These are phyloP conservation scores for Peniophora sp. DNA, from an alignment of 1,284 basidiomycete genomes.

Conservation along the genomic window DNA sequence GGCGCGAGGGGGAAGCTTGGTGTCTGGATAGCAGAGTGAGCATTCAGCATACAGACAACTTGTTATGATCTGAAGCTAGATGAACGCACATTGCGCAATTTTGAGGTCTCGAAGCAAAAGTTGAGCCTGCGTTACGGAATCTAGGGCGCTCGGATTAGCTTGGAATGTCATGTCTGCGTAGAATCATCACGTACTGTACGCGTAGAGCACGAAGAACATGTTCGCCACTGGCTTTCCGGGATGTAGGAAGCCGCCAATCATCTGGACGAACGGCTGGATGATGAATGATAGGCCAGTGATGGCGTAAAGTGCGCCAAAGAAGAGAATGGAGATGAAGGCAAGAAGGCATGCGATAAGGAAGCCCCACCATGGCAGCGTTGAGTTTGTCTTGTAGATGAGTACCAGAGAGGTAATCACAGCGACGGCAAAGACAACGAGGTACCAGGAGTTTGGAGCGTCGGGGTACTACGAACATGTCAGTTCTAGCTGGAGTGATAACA, in stretches of 20 bases:
- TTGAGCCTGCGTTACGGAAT: slow-evolving; percentile 31
- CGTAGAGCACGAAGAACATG: slow-evolving; percentile 48
- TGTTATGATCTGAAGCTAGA: slow-evolving; percentile 4
- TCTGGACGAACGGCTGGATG: slow-evolving; percentile 22
- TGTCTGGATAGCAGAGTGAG: slow-evolving; percentile 25
- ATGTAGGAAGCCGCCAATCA: slow-evolving; percentile 23
- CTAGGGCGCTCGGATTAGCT: slow-evolving; percentile 8
- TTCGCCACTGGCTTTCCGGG: slow-evolving; percentile 38
- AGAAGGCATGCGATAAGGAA: slow-evolving; percentile 23
- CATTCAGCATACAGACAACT: not conserved
- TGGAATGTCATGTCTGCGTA: not conserved
- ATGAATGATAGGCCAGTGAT: slow-evolving; percentile 35
- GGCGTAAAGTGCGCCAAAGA: slow-evolving; percentile 34
- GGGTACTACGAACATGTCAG: slow-evolving; percentile 5
- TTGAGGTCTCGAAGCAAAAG: slow-evolving; percentile 42
- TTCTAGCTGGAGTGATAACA: not conserved
- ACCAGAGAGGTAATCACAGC: slow-evolving; percentile 42
- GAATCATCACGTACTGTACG: slow-evolving; percentile 17
- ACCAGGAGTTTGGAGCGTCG: slow-evolving; percentile 31
- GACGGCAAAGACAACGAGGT: slow-evolving; percentile 32
- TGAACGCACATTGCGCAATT: slow-evolving; percentile 22
- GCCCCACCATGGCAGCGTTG: slow-evolving; percentile 38
- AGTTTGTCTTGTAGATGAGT: slow-evolving; percentile 44
- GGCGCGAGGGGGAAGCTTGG: slow-evolving; percentile 55
- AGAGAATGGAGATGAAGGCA: slow-evolving; percentile 42